Conservation (phyloP, 805 yeast species). For the Lachancea cidri region DNA sequence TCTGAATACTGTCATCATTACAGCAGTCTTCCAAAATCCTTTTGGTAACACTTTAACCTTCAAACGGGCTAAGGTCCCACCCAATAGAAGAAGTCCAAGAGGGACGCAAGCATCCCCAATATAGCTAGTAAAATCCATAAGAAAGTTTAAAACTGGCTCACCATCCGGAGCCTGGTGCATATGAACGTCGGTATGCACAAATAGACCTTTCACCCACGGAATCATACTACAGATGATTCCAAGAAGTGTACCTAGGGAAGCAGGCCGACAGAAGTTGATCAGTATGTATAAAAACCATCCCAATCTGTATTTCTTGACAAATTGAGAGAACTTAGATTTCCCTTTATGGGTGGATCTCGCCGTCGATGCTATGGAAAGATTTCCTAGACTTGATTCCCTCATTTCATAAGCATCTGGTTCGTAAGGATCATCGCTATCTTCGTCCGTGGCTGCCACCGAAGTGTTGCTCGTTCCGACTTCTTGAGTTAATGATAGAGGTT, state of each 20-base stretch:
- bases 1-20: slow-evolving; percentile 51
- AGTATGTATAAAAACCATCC: slow-evolving; percentile 34
- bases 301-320: slow-evolving; percentile 26
- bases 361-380: slow-evolving; percentile 2
- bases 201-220: slow-evolving; percentile 79
- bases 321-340: slow-evolving; percentile 13
- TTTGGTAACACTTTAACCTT: slow-evolving; percentile 51
- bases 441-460: slow-evolving; percentile 9
- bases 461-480: slow-evolving; percentile 25
- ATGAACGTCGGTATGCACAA: slow-evolving; percentile 44
- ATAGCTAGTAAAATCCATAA: slow-evolving; percentile 76
- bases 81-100: slow-evolving; percentile 71
- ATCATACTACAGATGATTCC: slow-evolving; percentile 69
- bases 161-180: slow-evolving; percentile 80
- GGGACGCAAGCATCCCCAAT: slow-evolving; percentile 89
- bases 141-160: slow-evolving; percentile 74
- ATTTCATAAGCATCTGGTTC: not conserved
- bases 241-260: slow-evolving; percentile 61
- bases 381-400: slow-evolving; percentile 1
- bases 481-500: slow-evolving; percentile 29
- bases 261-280: slow-evolving; percentile 62
- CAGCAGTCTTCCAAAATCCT: slow-evolving; percentile 58
- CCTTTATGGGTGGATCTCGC: not conserved
- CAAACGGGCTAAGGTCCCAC: slow-evolving; percentile 83
- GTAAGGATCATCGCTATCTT: slow-evolving; percentile 4